A percentile compares a stretch with the other conserved stretches of the same genome.
Conservation (phyloP, 768 basidiomycete genomes). For the Boletus rubropictus region DNA sequence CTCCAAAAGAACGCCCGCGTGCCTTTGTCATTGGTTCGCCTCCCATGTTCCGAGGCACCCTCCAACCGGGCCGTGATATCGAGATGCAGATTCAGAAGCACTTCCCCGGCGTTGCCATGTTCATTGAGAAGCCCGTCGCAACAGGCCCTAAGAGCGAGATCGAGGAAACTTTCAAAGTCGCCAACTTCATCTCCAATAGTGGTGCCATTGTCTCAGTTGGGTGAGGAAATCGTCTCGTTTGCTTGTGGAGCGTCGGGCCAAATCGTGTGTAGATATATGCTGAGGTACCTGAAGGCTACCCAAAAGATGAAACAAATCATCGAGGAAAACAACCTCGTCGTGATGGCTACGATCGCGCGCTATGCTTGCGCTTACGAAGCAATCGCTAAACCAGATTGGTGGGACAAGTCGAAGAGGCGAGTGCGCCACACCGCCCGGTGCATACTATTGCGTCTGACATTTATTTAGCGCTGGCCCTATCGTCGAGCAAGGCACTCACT, state of each 20-base stretch:
- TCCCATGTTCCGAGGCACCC: slow-evolving; percentile 87
- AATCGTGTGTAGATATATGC: slow-evolving; percentile 64
- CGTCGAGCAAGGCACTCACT: slow-evolving; percentile 93
- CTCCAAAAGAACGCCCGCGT: slow-evolving; percentile 60
- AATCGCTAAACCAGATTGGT: slow-evolving; percentile 83
- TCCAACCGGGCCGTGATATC: slow-evolving; percentile 70
- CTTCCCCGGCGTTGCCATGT: slow-evolving; percentile 85
- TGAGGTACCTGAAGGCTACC: slow-evolving; percentile 88
- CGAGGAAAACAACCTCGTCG: slow-evolving; percentile 86
- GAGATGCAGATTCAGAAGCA: slow-evolving; percentile 81
- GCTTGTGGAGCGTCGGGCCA: neutral
- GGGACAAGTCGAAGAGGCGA: slow-evolving; percentile 87
- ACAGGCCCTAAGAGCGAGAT: slow-evolving; percentile 71
- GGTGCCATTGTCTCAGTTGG: slow-evolving; percentile 85
- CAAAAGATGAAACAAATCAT: slow-evolving; percentile 97
- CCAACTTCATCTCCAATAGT: slow-evolving; percentile 62
- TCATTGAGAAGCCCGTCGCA: slow-evolving; percentile 89
- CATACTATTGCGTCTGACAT: slow-evolving; percentile 1
- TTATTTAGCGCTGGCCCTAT: slow-evolving; percentile 63
- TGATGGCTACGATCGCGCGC: slow-evolving; percentile 94
- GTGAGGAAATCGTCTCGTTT: slow-evolving; percentile 36
- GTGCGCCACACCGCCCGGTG: slow-evolving; percentile 25
- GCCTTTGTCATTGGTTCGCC: slow-evolving; percentile 88
- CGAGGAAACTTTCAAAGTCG: slow-evolving; percentile 62
- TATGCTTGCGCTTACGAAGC: slow-evolving; percentile 86